Base-by-base conservation (phyloP, 2,329 filamentous ascomycete species). In the Aphanoascus verrucosus region DNA sequence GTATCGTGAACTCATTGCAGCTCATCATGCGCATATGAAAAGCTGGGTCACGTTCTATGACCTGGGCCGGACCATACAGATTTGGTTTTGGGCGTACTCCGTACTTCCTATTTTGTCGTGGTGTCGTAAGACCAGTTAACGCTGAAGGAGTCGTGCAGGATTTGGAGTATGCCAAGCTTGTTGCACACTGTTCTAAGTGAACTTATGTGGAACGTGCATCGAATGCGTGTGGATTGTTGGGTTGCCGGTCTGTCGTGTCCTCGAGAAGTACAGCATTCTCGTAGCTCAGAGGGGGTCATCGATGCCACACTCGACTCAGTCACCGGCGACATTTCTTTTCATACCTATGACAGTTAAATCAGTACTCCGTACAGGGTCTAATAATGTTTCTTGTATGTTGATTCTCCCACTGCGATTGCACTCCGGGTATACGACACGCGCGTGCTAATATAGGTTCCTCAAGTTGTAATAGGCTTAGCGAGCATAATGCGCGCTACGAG, bases 1-100 rank as follows among this genome's bases (percentile, higher is more conserved):
- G 46, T 51, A 40, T 23, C 15, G 40, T 46, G 15, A 46, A 19
- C 37, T 46, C n/a, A 46, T 46, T 40, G 23, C 49, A 35, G 38
- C 20, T 31, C 19, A 31, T 43, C 49, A 31, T 45, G 20, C 17
- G 20, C 42, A 40, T 38, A 41, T 52, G 45, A 45, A 52, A 32
- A 11, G 38, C 15, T 20, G 49, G 32, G 17, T 31, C 23, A 28
- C 23, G 31, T 37, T 35, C 11, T 12, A 17, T 34, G 31, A 34
- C 23, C 20, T 43, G 40, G 17, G 9, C n/a, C 31, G 42, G n/a
- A n/a, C 34, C 14, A 31, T 28, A 28, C 12, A 20, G 8, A 42
- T 8, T 44, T 34, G 38, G 41, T 31, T 8, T 34, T 31, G 31
- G 42, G 37, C 31, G n/a, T 44, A 37, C 45, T 15, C 23, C 31